A percentile compares a stretch with the other conserved stretches of the same genome.
Conservation (phyloP, 805 yeast species). For the Wickerhamomyces bovis region DNA sequence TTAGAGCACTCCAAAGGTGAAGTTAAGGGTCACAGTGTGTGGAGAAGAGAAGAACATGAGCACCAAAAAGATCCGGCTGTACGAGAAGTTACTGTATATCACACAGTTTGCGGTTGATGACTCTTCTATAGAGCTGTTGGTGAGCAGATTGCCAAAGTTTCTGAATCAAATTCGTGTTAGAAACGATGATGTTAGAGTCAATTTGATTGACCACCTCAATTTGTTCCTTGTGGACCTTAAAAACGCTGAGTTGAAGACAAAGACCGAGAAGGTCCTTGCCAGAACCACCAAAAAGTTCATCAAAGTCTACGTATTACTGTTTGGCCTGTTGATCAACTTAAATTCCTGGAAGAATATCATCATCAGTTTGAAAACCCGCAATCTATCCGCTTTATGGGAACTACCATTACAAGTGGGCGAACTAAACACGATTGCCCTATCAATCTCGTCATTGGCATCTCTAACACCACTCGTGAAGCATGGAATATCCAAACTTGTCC, state of each 20-base stretch:
- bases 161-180: neutral
- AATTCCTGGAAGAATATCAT: conserved; percentile 5
- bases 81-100: conserved; percentile 1
- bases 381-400: neutral
- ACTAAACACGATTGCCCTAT: conserved; percentile 1
- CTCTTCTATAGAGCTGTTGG: neutral
- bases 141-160: neutral
- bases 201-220: conserved; percentile 1
- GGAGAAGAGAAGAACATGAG: conserved; percentile 1
- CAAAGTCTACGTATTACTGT: conserved; percentile 5
- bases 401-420: neutral
- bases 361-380: neutral
- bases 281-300: conserved; percentile 7
- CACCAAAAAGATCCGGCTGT: neutral
- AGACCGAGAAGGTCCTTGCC: neutral
- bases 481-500: neutral
- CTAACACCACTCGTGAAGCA: conserved; percentile 4
- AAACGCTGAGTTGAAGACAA: neutral
- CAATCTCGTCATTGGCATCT: conserved; percentile 1
- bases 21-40: neutral
- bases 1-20: neutral
- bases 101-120: conserved; percentile 5
- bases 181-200: conserved; percentile 2
- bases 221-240: conserved; percentile 1
- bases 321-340: conserved; percentile 7